Evolutionary conservation across 371 early-diverging fungal genomes (phyloP).

Genomic region (Apophysomyces elegans): DNA sequence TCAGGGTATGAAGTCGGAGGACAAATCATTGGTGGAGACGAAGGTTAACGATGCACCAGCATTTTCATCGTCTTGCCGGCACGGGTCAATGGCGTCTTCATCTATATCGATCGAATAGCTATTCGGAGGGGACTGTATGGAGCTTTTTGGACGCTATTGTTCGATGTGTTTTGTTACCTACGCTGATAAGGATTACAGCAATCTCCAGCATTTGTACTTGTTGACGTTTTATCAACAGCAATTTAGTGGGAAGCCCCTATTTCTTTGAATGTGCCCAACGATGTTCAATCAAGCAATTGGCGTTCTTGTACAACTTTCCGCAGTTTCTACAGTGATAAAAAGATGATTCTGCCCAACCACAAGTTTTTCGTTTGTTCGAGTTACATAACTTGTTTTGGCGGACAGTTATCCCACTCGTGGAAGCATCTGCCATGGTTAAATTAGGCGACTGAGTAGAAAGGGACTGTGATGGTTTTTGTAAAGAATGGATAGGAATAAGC

Average conservation of each 20-base stretch:
- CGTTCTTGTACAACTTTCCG: slow-evolving; percentile 63
- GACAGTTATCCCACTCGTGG: slow-evolving; percentile 26
- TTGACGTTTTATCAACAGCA: slow-evolving; percentile 73
- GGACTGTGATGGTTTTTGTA: slow-evolving; percentile 14
- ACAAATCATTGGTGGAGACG: slow-evolving; percentile 3
- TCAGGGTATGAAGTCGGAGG: slow-evolving; percentile 2
- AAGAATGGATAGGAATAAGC: slow-evolving; percentile 13
- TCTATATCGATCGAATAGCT: neutral
- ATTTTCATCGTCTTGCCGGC: neutral
- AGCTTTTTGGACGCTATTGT: neutral
- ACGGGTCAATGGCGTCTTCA: slow-evolving; percentile 11
- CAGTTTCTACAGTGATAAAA: slow-evolving; percentile 50
- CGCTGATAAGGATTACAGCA: slow-evolving; percentile 57
- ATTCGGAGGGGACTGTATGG: neutral
- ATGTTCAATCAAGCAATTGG: slow-evolving; percentile 66
- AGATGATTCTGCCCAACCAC: slow-evolving; percentile 9
- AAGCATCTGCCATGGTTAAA: slow-evolving; percentile 19
- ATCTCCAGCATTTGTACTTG: slow-evolving; percentile 67
- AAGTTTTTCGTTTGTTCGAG: slow-evolving; percentile 2
- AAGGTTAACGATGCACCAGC: neutral
- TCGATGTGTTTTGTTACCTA: slow-evolving; percentile 28
- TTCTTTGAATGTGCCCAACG: slow-evolving; percentile 74
- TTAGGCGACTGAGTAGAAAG: slow-evolving; percentile 7
- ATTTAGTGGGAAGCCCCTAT: slow-evolving; percentile 68
- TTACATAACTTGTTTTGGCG: slow-evolving; percentile 8